Evolutionary conservation across 108 stramenopile genomes (phyloP).

Genomic region (Fragilariopsis cylindrus): DNA sequence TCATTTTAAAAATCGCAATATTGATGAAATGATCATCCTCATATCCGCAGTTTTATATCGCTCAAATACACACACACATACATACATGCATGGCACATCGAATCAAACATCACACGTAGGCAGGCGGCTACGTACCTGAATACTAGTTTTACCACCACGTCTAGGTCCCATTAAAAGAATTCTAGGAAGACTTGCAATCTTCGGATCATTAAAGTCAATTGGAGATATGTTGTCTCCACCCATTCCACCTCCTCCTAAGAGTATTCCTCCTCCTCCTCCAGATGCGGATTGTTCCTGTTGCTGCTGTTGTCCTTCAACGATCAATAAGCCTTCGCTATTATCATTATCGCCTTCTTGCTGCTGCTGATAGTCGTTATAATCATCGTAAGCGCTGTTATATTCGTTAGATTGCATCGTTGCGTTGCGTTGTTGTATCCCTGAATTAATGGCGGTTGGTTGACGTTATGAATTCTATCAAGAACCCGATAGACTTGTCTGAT

Average conservation of each 20-base stretch:
- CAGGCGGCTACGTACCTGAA: slow-evolving; percentile 52
- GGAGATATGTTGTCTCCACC: background rate
- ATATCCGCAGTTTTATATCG: too few relatives aligned
- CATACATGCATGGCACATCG: too few relatives aligned
- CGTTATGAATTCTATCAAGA: background rate
- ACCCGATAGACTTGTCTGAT: too few relatives aligned
- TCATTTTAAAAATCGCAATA: too few relatives aligned
- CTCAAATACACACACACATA: too few relatives aligned
- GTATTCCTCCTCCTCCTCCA: background rate
- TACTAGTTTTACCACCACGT: slow-evolving; percentile 89
- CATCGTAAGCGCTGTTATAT: slow-evolving; percentile 30
- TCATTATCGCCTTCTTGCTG: slow-evolving; percentile 3
- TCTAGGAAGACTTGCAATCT: slow-evolving; percentile 80
- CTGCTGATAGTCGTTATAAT: slow-evolving; percentile 24
- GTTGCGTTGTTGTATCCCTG: background rate
- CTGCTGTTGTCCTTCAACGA: slow-evolving; percentile 10
- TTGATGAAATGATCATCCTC: too few relatives aligned
- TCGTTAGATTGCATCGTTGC: slow-evolving; percentile 35
- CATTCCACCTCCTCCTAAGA: background rate
- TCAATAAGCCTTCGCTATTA: slow-evolving; percentile 25
- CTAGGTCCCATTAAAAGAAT: slow-evolving; percentile 97
- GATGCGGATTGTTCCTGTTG: slow-evolving; percentile 4
- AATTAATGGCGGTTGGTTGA: background rate
- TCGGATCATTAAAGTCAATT: slow-evolving; percentile 81
- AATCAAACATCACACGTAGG: too few relatives aligned